Evolutionary conservation across 2,329 filamentous ascomycete species (phyloP).

Genomic region (Sphaerulina vaccinii): DNA sequence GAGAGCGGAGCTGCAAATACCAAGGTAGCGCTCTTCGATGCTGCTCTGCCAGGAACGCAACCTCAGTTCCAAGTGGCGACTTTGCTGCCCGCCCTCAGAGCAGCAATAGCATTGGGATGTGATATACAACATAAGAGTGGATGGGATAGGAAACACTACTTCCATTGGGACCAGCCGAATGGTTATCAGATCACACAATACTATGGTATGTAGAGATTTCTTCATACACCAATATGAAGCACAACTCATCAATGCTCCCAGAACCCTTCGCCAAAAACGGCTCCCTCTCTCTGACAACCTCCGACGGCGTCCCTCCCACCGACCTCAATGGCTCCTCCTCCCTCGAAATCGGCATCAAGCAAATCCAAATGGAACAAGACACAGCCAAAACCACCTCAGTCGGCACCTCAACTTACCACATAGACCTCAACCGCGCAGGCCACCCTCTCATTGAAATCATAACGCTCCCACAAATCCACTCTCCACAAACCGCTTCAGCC

Average conservation of each 20-base stretch:
- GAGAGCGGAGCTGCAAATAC: conserved; percentile 63
- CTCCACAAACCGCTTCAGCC: conserved; percentile 81
- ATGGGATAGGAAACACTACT: conserved; percentile 98
- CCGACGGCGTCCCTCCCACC: conserved; percentile 78
- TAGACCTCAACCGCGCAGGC: conserved; percentile 93
- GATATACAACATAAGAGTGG: conserved; percentile 71
- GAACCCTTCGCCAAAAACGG: conserved; percentile 68
- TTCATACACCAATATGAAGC: neutral
- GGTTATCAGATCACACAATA: conserved; percentile 99
- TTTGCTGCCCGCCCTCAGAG: conserved; percentile 83
- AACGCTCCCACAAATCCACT: conserved; percentile 82
- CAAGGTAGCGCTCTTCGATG: conserved; percentile 85
- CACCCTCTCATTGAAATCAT: conserved; percentile 94
- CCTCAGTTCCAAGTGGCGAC: conserved; percentile 80
- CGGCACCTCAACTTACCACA: conserved; percentile 68
- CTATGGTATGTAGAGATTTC: conserved; percentile 54
- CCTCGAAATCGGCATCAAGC: conserved; percentile 77
- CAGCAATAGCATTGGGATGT: conserved; percentile 81
- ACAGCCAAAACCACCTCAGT: conserved; percentile 90
- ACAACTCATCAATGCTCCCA: conserved; percentile 25
- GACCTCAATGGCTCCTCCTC: conserved; percentile 64
- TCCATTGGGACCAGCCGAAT: conserved; percentile 95
- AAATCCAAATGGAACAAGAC: conserved; percentile 96
- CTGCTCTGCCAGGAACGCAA: conserved; percentile 84
- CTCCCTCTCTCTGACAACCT: conserved; percentile 63